A percentile compares a stretch with the other conserved stretches of the same genome.
These are phyloP conservation scores for Daldinia sp. DNA, from an alignment of 2,329 filamentous ascomycete species.

Conservation along the genomic window DNA sequence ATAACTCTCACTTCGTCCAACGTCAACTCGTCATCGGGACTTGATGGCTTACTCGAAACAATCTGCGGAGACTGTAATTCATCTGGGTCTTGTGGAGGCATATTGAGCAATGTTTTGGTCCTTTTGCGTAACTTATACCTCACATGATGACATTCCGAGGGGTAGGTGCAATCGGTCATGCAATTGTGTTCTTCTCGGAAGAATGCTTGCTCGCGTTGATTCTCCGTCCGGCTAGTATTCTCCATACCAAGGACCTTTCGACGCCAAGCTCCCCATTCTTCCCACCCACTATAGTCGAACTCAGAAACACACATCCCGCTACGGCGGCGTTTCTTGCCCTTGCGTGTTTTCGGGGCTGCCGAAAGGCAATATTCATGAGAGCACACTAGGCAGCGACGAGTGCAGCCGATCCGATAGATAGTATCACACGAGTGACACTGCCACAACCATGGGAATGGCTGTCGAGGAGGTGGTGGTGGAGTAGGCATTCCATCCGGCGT, in stretches of 20 bases:
- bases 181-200: slow-evolving; percentile 37
- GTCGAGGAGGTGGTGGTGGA: slow-evolving; percentile 39
- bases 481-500: slow-evolving; percentile 40
- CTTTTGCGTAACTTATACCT: slow-evolving; percentile 52
- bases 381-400: slow-evolving; percentile 48
- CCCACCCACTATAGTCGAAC: slow-evolving; percentile 46
- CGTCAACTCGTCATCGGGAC: slow-evolving; percentile 32
- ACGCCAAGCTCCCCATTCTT: slow-evolving; percentile 44
- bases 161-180: slow-evolving; percentile 49
- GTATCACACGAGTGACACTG: slow-evolving; percentile 47
- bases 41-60: slow-evolving; percentile 10
- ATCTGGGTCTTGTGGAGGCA: slow-evolving; percentile 49
- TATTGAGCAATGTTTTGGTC: slow-evolving; percentile 41
- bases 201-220: slow-evolving; percentile 38
- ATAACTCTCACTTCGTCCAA: slow-evolving; percentile 29
- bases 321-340: slow-evolving; percentile 38
- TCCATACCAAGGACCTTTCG: slow-evolving; percentile 42
- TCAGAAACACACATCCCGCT: slow-evolving; percentile 39
- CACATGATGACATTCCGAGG: slow-evolving; percentile 53
- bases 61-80: slow-evolving; percentile 29
- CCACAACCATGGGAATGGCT: slow-evolving; percentile 47
- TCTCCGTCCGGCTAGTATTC: slow-evolving; percentile 44
- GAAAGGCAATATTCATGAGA: slow-evolving; percentile 42
- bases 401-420: slow-evolving; percentile 46
- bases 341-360: neutral